phyloP scores from a whole-genome alignment of 306 rosid species.

The Medicago lupulina region DNA sequence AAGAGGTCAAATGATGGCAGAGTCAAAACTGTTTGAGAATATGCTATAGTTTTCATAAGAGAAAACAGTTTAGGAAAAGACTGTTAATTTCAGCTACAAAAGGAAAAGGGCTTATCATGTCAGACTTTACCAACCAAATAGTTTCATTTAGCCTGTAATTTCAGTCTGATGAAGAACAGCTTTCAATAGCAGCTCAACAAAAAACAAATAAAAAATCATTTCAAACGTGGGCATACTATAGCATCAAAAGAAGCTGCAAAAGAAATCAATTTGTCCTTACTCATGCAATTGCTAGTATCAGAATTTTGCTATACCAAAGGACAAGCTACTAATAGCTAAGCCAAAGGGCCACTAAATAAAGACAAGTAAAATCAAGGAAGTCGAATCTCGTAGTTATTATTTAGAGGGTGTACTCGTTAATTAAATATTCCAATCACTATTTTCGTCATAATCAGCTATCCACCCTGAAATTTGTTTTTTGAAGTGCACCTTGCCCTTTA shows the following conservation, averaged over 20 bases:
- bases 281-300: not conserved
- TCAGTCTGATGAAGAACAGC: not conserved
- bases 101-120: not conserved
- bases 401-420: not conserved
- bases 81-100: not conserved
- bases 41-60: not conserved
- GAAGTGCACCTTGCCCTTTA: conserved; percentile 5
- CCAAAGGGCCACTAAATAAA: not conserved
- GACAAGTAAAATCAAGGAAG: not conserved
- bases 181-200: not conserved
- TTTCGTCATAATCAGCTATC: not conserved
- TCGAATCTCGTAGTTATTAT: not conserved
- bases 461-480: not conserved
- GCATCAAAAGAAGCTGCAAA: conserved; percentile 1
- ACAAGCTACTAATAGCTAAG: not conserved
- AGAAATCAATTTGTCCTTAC: not conserved
- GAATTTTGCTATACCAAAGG: not conserved
- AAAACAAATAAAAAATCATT: not conserved
- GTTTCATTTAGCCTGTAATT: not conserved
- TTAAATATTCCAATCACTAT: not conserved
- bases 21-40: not conserved
- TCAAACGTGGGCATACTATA: not conserved
- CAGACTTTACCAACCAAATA: not conserved
- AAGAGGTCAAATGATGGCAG: conserved; percentile 13
- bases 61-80: not conserved